Percentiles rank a stretch among this genome's conserved stretches.
Conservation (phyloP, 208 protist species). For the Crithidia expoeki region DNA sequence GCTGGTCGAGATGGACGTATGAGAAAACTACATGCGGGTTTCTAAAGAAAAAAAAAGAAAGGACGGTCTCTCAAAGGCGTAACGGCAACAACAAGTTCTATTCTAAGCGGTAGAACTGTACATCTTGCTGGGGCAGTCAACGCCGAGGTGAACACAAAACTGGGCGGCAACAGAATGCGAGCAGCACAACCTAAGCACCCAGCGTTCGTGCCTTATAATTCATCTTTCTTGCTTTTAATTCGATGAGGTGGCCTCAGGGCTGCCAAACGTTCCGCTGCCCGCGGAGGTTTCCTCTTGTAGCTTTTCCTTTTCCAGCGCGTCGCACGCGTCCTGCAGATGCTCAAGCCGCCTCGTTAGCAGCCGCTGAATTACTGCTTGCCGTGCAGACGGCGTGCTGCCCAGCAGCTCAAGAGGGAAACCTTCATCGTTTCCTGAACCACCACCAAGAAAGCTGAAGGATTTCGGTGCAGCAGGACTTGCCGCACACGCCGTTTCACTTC, state of each 20-base stretch:
- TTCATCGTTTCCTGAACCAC: constrained; percentile 12
- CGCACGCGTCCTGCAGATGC: constrained; percentile 36
- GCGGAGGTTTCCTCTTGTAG: constrained; percentile 1
- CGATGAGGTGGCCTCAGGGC: neutral
- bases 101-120: neutral
- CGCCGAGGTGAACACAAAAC: no score
- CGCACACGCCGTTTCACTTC: neutral
- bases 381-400: constrained; percentile 24
- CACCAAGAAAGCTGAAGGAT: neutral
- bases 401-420: constrained; percentile 41
- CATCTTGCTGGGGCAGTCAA: no score
- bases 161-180: no score
- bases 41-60: constrained; percentile 29
- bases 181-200: no score
- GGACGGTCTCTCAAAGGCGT: neutral
- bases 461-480: neutral
- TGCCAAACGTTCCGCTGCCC: neutral
- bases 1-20: no score
- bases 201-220: no score
- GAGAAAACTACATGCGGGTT: constrained; percentile 15
- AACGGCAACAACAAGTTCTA: no score
- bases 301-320: constrained; percentile 27
- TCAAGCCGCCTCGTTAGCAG: constrained; percentile 37
- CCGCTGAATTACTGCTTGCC: constrained; percentile 30
- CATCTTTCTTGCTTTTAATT: no score